These are phyloP conservation scores for Salix suchowensis DNA, from an alignment of 345 rosid species.

Conservation along the genomic window DNA sequence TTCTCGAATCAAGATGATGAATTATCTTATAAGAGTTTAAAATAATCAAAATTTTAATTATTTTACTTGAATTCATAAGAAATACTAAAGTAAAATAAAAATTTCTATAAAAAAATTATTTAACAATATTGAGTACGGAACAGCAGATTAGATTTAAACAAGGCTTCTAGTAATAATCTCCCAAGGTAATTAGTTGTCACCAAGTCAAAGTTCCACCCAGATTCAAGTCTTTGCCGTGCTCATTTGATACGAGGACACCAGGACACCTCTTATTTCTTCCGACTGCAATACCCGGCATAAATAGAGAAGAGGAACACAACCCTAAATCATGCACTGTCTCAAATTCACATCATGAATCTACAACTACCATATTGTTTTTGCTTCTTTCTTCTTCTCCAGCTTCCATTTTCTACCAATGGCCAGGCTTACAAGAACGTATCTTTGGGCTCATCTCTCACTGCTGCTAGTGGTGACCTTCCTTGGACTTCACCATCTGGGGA, in stretches of 20 bases:
- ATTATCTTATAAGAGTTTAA: too few relatives aligned
- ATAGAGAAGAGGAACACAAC: not conserved
- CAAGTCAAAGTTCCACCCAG: too few relatives aligned
- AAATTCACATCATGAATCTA: not conserved
- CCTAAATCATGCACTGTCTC: not conserved
- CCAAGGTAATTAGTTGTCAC: too few relatives aligned
- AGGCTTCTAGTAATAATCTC: too few relatives aligned
- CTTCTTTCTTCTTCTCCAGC: slow-evolving; percentile 10
- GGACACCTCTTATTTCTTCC: not conserved
- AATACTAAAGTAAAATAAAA: too few relatives aligned
- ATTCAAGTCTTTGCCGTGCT: too few relatives aligned
- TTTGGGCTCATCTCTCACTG: slow-evolving; percentile 26
- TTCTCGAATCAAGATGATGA: too few relatives aligned
- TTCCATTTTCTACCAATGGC: slow-evolving; percentile 18
- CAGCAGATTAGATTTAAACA: too few relatives aligned
- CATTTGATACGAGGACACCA: not conserved
- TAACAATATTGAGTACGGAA: too few relatives aligned
- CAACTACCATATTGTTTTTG: not conserved
- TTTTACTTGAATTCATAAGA: too few relatives aligned
- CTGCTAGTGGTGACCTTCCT: slow-evolving; percentile 7
- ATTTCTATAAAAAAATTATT: too few relatives aligned
- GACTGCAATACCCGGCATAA: not conserved
- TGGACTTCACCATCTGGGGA: slow-evolving; percentile 50
- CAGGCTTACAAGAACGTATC: slow-evolving; percentile 22
- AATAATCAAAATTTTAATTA: too few relatives aligned